These are phyloP conservation scores for Beauveria australis DNA, from an alignment of 2,329 filamentous ascomycete species.

Conservation along the genomic window DNA sequence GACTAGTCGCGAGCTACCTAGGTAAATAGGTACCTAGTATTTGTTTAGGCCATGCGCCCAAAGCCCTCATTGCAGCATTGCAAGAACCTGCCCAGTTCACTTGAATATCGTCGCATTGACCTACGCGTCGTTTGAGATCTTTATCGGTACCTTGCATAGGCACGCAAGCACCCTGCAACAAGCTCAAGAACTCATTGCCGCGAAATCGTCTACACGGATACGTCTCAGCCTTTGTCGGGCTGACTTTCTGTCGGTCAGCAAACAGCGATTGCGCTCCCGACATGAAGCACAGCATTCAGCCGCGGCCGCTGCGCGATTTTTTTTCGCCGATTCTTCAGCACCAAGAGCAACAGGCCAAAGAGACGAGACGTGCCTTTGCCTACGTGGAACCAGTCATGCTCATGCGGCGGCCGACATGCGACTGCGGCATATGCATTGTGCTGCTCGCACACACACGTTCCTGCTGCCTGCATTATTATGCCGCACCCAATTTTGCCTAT, in stretches of 20 bases:
- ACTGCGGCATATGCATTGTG: background rate
- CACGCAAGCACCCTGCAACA: background rate
- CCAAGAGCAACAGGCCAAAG: background rate
- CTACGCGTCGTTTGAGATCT: background rate
- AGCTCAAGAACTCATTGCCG: background rate
- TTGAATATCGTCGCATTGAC: background rate
- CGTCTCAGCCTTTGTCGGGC: background rate
- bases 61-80: background rate
- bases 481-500: background rate
- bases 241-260: conserved; percentile 6
- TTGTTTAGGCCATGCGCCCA: no score
- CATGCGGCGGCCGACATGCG: background rate
- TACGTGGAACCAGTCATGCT: conserved; percentile 8
- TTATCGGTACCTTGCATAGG: conserved; percentile 9
- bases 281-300: background rate
- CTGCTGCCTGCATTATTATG: background rate
- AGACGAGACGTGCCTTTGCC: conserved; percentile 3
- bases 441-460: background rate
- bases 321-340: background rate
- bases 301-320: background rate
- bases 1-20: no score
- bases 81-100: background rate
- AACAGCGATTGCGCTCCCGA: background rate
- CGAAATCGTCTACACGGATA: background rate
- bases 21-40: no score